These are phyloP conservation scores for Hevea brasiliensis DNA, from an alignment of 345 rosid genomes.

Conservation along the genomic window DNA sequence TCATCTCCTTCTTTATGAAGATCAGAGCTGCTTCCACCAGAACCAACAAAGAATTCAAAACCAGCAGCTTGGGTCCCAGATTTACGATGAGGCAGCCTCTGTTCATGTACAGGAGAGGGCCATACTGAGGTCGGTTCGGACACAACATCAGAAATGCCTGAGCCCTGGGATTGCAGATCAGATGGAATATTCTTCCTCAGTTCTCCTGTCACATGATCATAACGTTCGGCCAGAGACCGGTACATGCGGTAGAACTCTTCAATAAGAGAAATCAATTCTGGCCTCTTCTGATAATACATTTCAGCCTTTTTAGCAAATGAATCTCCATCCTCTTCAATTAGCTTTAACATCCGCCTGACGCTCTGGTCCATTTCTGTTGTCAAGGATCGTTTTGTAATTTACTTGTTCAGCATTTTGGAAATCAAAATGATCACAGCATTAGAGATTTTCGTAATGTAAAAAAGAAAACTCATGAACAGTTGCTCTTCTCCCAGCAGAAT, in stretches of 20 bases:
- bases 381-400: slow-evolving; percentile 16
- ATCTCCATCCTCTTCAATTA: slow-evolving; percentile 45
- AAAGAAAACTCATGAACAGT: not conserved
- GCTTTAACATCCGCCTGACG: slow-evolving; percentile 44
- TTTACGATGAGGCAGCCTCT: slow-evolving; percentile 23
- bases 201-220: slow-evolving; percentile 42
- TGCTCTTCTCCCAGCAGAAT: too few relatives aligned
- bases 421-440: slow-evolving; percentile 1
- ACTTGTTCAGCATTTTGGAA: slow-evolving; percentile 12
- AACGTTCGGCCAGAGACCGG: slow-evolving; percentile 47
- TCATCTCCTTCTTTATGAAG: slow-evolving; percentile 57
- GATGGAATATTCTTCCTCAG: slow-evolving; percentile 32
- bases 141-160: slow-evolving; percentile 30
- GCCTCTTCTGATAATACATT: slow-evolving; percentile 38
- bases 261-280: slow-evolving; percentile 42
- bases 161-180: slow-evolving; percentile 37
- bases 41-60: slow-evolving; percentile 45
- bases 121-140: slow-evolving; percentile 29
- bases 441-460: not conserved
- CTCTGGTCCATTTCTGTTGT: slow-evolving; percentile 50
- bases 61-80: slow-evolving; percentile 43
- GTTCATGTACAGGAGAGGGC: slow-evolving; percentile 44
- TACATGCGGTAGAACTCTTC: slow-evolving; percentile 48
- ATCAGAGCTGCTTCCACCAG: slow-evolving; percentile 52
- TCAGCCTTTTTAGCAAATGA: slow-evolving; percentile 34